Percentiles rank a stretch among this genome's conserved stretches.
Conservation (phyloP, 495 filamentous ascomycete genomes). For the Recurvomyces mirabilis region DNA sequence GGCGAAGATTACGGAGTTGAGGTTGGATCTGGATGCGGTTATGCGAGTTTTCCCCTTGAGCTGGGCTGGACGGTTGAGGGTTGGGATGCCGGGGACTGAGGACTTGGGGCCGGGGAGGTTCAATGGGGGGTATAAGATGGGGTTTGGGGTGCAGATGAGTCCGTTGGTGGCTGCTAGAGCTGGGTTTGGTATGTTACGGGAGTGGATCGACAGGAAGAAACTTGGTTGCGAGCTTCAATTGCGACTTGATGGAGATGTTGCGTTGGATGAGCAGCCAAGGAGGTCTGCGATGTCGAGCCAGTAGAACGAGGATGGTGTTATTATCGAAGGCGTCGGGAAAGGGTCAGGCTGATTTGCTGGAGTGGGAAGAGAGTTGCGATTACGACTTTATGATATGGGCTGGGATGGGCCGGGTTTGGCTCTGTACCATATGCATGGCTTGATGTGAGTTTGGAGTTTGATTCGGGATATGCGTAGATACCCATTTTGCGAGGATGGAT, state of each 20-base stretch:
- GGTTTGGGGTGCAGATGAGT: slow-evolving; percentile 7
- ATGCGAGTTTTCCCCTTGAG: slow-evolving; percentile 6
- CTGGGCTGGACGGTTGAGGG: slow-evolving; percentile 9
- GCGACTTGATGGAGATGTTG: too few species aligned
- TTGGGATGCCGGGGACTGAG: background rate
- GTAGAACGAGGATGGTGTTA: too few species aligned
- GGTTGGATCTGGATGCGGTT: slow-evolving; percentile 16
- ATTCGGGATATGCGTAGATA: background rate
- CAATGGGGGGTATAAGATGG: slow-evolving; percentile 10
- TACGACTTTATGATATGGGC: too few species aligned
- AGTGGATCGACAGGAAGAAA: slow-evolving; percentile 15
- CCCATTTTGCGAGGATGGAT: too few species aligned
- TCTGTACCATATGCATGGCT: background rate
- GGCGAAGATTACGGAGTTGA: slow-evolving; percentile 23
- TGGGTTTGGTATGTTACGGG: slow-evolving; percentile 12
- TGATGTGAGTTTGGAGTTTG: background rate
- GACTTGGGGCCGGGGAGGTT: slow-evolving; percentile 1
- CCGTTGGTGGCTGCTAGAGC: slow-evolving; percentile 15
- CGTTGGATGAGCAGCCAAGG: too few species aligned
- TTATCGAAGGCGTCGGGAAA: too few species aligned
- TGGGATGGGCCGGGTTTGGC: background rate
- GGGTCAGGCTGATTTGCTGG: too few species aligned
- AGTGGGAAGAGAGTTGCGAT: too few species aligned
- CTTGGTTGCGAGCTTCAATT: slow-evolving; percentile 14
- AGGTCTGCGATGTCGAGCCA: too few species aligned